Evolutionary conservation across 75 land plant genomes (phyloP).

Genomic region (Pinus taeda): DNA sequence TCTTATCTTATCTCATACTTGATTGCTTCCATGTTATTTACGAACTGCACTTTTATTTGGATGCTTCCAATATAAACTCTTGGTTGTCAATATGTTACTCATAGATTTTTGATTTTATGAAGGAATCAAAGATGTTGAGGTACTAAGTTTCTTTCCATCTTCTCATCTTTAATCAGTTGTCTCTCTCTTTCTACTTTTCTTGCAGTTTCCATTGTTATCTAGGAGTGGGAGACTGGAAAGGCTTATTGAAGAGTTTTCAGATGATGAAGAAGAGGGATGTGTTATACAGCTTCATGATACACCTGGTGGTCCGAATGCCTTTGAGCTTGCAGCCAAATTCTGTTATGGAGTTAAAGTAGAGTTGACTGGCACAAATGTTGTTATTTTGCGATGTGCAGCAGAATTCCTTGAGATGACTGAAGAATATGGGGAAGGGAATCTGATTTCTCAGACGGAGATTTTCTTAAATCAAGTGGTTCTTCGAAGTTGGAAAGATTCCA

Average conservation of each 20-base stretch:
- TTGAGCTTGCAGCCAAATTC: conserved; percentile 87
- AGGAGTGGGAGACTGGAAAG: conserved; percentile 69
- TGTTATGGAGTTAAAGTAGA: conserved; percentile 89
- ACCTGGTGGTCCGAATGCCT: conserved; percentile 84
- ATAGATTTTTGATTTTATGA: neutral
- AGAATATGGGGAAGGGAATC: conserved; percentile 82
- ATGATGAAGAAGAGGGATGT: conserved; percentile 45
- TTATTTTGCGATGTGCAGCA: conserved; percentile 75
- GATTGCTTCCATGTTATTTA: neutral
- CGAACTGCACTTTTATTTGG: neutral
- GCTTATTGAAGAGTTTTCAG: conserved; percentile 53
- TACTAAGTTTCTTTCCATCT: neutral
- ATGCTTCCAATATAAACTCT: neutral
- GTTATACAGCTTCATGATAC: conserved; percentile 45
- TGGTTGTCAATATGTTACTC: neutral
- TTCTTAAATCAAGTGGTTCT: conserved; percentile 81
- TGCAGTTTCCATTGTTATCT: conserved; percentile 89
- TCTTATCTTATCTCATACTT: neutral
- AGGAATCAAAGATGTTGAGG: neutral
- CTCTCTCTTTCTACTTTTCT: neutral
- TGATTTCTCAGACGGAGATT: conserved; percentile 60
- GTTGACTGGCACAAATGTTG: conserved; percentile 74
- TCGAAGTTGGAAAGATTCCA: conserved; percentile 70
- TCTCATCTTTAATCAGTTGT: neutral
- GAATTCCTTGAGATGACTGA: conserved; percentile 83